phyloP scores from a whole-genome alignment of 495 filamentous ascomycete species.

The Aspergillus carlsbadensis region DNA sequence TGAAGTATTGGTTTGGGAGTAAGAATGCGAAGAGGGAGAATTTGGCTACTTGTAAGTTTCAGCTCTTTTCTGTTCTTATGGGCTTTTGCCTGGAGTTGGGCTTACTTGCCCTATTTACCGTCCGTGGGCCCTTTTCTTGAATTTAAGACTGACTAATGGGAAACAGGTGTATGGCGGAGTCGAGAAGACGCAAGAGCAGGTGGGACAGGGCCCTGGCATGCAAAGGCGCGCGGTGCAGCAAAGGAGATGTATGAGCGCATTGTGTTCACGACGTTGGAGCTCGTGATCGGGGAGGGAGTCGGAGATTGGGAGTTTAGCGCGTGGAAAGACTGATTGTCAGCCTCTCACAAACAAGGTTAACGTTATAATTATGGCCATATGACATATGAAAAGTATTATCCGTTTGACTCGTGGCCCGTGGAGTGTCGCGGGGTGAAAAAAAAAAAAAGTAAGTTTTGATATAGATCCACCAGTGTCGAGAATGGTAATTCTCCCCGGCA shows the following conservation, averaged over 20 bases:
- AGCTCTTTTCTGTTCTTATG: neutral
- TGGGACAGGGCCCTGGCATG: slow-evolving; percentile 58
- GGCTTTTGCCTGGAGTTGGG: neutral
- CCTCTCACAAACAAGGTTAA: too few species aligned
- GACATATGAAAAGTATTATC: neutral
- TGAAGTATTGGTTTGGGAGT: slow-evolving; percentile 85
- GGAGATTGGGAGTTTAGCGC: slow-evolving; percentile 57
- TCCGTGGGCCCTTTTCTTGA: neutral
- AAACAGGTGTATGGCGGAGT: slow-evolving; percentile 63
- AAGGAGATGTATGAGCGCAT: slow-evolving; percentile 54
- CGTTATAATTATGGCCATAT: neutral
- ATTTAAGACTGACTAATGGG: slow-evolving; percentile 7
- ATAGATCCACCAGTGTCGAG: neutral
- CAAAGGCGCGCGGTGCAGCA: slow-evolving; percentile 36
- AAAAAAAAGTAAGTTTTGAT: too few species aligned
- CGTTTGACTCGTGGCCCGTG: neutral
- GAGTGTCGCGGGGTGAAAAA: too few species aligned
- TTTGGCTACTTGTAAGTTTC: slow-evolving; percentile 64
- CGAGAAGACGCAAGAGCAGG: slow-evolving; percentile 68
- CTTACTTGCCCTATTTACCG: too few species aligned
- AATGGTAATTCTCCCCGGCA: neutral
- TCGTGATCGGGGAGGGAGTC: slow-evolving; percentile 57
- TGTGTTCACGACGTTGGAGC: slow-evolving; percentile 55
- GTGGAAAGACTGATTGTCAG: slow-evolving; percentile 42
- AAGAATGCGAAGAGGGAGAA: slow-evolving; percentile 65